These are phyloP conservation scores for Wickerhamomyces alni DNA, from an alignment of 805 yeast genomes.

Conservation along the genomic window DNA sequence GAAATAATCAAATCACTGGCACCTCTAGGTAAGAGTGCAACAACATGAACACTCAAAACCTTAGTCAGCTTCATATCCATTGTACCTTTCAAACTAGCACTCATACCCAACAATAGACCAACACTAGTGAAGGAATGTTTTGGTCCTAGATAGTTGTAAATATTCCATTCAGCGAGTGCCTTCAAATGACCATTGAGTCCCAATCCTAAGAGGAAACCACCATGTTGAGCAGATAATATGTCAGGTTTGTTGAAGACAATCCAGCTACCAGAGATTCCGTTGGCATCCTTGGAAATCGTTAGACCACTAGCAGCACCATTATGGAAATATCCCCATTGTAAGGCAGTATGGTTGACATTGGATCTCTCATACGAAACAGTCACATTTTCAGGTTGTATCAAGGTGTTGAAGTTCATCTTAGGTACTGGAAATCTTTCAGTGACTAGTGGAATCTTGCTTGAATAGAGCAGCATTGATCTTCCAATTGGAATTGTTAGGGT, in stretches of 20 bases:
- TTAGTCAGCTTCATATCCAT: constrained; percentile 86
- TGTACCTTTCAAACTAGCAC: constrained; percentile 78
- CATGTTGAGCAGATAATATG: constrained; percentile 71
- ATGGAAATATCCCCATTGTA: constrained; percentile 86
- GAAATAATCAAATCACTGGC: constrained; percentile 86
- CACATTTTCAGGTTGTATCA: constrained; percentile 60
- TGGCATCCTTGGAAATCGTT: constrained; percentile 59
- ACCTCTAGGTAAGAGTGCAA: constrained; percentile 85
- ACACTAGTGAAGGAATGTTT: constrained; percentile 80
- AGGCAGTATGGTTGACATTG: constrained; percentile 38
- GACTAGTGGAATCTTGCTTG: constrained; percentile 66
- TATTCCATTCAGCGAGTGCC: constrained; percentile 90
- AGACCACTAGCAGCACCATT: constrained; percentile 88
- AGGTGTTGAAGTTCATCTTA: constrained; percentile 59
- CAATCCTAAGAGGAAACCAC: constrained; percentile 88
- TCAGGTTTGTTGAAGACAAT: constrained; percentile 79
- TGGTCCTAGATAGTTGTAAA: constrained; percentile 87
- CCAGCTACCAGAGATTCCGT: constrained; percentile 85
- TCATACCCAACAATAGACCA: constrained; percentile 85
- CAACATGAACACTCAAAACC: constrained; percentile 88
- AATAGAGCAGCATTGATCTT: constrained; percentile 64
- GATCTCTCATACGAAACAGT: constrained; percentile 57
- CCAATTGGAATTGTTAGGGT: constrained; percentile 77
- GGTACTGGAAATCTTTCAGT: constrained; percentile 85
- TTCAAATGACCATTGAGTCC: constrained; percentile 89